Percentiles rank a stretch among this genome's conserved stretches.
phyloP scores from a whole-genome alignment of 176 grass and related monocot genomes.

The Oryza meridionalis region DNA sequence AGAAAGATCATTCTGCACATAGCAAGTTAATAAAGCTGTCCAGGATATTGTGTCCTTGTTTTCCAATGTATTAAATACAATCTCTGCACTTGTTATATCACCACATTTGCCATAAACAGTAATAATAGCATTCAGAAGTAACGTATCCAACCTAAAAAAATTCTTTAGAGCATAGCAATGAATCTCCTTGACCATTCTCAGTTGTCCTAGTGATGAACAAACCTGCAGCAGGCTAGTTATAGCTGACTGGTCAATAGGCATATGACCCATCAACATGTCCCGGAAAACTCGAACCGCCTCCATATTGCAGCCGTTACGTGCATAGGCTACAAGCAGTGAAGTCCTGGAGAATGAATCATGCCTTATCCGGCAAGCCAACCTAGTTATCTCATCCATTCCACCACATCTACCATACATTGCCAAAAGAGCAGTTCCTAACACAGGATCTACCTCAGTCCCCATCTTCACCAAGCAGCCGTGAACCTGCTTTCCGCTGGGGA shows the following conservation, averaged over 20 bases:
- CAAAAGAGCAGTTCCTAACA: conserved; percentile 55
- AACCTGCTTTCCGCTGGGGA: conserved; percentile 53
- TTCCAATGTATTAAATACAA: conserved; percentile 46
- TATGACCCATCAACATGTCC: conserved; percentile 50
- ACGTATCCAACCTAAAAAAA: conserved; percentile 49
- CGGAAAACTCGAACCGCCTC: conserved; percentile 53
- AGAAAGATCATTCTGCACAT: conserved; percentile 55
- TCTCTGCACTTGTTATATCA: conserved; percentile 48
- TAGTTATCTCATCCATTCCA: conserved; percentile 54
- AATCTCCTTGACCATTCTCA: conserved; percentile 53
- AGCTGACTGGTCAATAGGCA: conserved; percentile 46
- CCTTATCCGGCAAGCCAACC: conserved; percentile 50
- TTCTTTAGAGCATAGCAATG: conserved; percentile 64
- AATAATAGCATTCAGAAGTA: conserved; percentile 62
- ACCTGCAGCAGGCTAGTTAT: conserved; percentile 58
- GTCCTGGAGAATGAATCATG: conserved; percentile 56
- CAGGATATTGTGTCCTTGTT: conserved; percentile 72
- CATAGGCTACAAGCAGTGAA: conserved; percentile 56
- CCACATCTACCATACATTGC: conserved; percentile 72
- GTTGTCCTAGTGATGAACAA: conserved; percentile 50
- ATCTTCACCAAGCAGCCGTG: conserved; percentile 75
- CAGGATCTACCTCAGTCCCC: conserved; percentile 55
- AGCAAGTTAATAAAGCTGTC: conserved; percentile 69
- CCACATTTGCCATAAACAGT: conserved; percentile 71
- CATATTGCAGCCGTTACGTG: conserved; percentile 53